Evolutionary conservation across 2,329 filamentous ascomycete genomes (phyloP).

Genomic region (Teratosphaeria epicoccoides): DNA sequence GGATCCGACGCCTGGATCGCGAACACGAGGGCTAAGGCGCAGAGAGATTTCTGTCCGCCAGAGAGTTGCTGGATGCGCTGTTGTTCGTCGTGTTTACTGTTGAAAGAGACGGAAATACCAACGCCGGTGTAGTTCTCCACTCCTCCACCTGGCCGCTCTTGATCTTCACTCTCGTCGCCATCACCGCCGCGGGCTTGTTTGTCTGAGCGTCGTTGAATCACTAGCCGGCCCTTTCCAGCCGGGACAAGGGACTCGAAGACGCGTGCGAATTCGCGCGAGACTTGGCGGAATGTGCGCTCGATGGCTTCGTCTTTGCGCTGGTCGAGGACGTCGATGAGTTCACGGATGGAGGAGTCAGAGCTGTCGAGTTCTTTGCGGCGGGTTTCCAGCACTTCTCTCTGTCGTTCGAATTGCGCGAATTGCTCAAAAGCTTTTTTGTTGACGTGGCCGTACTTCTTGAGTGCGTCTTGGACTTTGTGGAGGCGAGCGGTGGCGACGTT

Average conservation of each 20-base stretch:
- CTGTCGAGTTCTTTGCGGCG: slow-evolving; percentile 79
- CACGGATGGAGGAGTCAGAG: slow-evolving; percentile 77
- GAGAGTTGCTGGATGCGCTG: slow-evolving; percentile 95
- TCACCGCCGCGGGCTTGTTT: slow-evolving; percentile 35
- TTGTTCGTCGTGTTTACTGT: slow-evolving; percentile 96
- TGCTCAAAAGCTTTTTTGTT: slow-evolving; percentile 99
- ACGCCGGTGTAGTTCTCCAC: slow-evolving; percentile 96
- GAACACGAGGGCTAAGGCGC: slow-evolving; percentile 93
- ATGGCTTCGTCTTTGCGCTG: slow-evolving; percentile 96
- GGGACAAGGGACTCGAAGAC: slow-evolving; percentile 95
- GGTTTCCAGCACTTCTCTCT: slow-evolving; percentile 76
- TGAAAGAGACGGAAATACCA: slow-evolving; percentile 95
- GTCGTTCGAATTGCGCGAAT: slow-evolving; percentile 91
- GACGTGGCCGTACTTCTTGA: slow-evolving; percentile 88
- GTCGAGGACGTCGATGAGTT: slow-evolving; percentile 84
- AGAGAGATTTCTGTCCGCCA: slow-evolving; percentile 91
- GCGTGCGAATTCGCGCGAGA: slow-evolving; percentile 80
- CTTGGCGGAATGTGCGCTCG: slow-evolving; percentile 96
- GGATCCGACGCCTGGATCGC: slow-evolving; percentile 98
- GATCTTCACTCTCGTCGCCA: slow-evolving; percentile 41
- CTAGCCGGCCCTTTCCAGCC: slow-evolving; percentile 77
- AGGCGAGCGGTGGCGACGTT: slow-evolving; percentile 57
- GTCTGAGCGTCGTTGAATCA: slow-evolving; percentile 87
- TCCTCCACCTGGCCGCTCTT: slow-evolving; percentile 28
- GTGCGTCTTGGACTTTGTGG: slow-evolving; percentile 79